Conservation (phyloP, 1,284 basidiomycete genomes). For the Rhizoctonia solani region DNA sequence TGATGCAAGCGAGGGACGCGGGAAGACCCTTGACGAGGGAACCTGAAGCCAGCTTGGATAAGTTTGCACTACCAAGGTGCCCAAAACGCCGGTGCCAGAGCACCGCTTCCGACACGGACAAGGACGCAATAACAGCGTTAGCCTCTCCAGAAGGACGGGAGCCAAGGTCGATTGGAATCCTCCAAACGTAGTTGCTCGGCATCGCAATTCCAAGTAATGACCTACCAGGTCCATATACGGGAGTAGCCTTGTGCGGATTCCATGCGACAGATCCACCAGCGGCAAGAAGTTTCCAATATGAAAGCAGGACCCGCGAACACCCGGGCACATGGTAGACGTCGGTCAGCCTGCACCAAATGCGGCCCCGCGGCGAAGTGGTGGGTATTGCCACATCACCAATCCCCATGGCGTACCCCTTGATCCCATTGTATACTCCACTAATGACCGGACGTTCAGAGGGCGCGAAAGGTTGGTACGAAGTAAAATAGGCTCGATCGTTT, state of each 20-base stretch:
- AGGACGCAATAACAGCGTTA: not conserved
- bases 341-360: not conserved
- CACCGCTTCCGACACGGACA: not conserved
- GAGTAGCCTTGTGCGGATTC: not conserved
- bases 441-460: not conserved
- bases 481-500: not conserved
- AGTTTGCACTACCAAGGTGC: not conserved
- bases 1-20: not conserved
- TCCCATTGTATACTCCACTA: not conserved
- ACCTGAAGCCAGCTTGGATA: not conserved
- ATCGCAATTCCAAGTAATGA: not conserved
- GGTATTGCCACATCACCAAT: not conserved
- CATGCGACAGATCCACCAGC: not conserved
- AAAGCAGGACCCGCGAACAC: not conserved
- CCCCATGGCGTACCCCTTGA: not conserved
- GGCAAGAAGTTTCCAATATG: not conserved
- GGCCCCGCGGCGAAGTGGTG: not conserved
- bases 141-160: not conserved
- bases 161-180: not conserved
- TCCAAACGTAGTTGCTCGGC: not conserved
- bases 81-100: slow-evolving; percentile 2
- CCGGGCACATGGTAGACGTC: not conserved
- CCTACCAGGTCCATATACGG: not conserved
- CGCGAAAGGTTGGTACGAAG: not conserved
- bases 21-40: not conserved